Percentiles rank a stretch among this genome's conserved stretches.
phyloP scores from a whole-genome alignment of 305 asterid genomes.

The Petunia hybrid region DNA sequence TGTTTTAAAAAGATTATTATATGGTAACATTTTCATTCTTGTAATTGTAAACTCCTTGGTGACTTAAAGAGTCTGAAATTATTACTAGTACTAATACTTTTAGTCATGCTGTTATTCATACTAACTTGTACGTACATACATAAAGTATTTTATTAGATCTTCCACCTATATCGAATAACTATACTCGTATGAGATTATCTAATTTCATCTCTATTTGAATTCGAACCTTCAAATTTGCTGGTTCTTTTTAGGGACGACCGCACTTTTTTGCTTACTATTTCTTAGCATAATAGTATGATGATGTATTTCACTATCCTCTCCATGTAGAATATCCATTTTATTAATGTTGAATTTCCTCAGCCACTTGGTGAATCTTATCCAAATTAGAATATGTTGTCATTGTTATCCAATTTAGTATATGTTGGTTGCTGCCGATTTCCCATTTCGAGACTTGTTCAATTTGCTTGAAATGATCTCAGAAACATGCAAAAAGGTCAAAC shows the following conservation, averaged over 20 bases:
- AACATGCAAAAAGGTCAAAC: background rate
- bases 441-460: conserved; percentile 8
- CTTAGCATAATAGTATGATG: background rate
- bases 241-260: too few relatives aligned
- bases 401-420: background rate
- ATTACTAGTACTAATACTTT: background rate
- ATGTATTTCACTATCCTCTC: background rate
- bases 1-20: background rate
- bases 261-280: too few relatives aligned
- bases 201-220: too few relatives aligned
- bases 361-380: background rate
- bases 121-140: background rate
- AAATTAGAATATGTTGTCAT: background rate
- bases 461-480: background rate
- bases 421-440: background rate
- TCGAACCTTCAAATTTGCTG: too few relatives aligned
- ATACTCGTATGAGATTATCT: too few relatives aligned
- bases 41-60: background rate
- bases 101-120: background rate
- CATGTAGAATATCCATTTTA: background rate
- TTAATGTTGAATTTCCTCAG: background rate
- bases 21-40: background rate
- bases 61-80: background rate
- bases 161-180: too few relatives aligned
- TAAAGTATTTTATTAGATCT: too few relatives aligned